A percentile compares a stretch with the other conserved stretches of the same genome.
Conservation (phyloP, 164 flowering plant genomes). For the Berberis thunbergii region DNA sequence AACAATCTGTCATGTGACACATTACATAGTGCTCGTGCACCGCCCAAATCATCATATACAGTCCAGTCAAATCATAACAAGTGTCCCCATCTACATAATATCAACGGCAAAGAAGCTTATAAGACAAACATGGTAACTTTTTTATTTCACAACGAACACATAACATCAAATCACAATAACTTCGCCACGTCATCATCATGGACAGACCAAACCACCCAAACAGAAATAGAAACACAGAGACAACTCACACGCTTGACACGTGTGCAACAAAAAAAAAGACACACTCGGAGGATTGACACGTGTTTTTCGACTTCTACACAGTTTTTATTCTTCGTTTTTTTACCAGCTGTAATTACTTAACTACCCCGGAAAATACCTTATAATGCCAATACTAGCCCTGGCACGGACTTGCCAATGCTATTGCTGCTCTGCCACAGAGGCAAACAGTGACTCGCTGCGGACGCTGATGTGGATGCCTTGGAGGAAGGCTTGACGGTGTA, state of each 20-base stretch:
- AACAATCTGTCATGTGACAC: no score
- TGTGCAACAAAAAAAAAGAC: no score
- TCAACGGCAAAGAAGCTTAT: background rate
- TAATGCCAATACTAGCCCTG: conserved; percentile 24
- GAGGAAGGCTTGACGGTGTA: background rate
- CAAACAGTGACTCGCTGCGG: conserved; percentile 4
- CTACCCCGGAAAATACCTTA: background rate
- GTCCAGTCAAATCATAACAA: no score
- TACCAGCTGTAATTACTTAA: background rate
- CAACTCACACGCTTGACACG: no score
- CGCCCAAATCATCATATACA: no score
- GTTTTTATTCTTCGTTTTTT: no score
- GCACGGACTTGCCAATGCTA: conserved; percentile 18
- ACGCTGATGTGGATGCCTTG: background rate
- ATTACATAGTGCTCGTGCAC: no score
- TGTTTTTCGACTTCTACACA: no score
- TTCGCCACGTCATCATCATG: background rate
- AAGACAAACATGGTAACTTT: background rate
- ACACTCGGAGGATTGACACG: no score
- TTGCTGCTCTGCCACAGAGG: conserved; percentile 21
- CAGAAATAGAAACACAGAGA: background rate
- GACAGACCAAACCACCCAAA: background rate
- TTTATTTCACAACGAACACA: background rate
- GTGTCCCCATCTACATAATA: no score
- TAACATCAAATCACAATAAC: background rate